Base-by-base conservation (phyloP, 2,329 filamentous ascomycete species). In the Alternaria dauci region DNA sequence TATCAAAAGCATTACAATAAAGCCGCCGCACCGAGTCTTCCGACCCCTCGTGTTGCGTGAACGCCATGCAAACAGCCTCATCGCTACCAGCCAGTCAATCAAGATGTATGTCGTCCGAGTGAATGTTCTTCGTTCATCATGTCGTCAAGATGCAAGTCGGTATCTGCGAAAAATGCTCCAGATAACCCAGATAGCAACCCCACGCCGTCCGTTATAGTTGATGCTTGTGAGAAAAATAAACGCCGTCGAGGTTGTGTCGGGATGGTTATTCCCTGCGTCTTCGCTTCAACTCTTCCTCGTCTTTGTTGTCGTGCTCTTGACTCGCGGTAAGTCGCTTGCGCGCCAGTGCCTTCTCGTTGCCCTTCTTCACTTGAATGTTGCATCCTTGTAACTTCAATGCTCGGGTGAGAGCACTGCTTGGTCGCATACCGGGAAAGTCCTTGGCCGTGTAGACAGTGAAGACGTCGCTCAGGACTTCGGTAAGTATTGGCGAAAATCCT, bases 361-460 rank as follows among this genome's bases (percentile, higher is more conserved):
- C 92, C 75, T 94, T 95, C 81, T 94, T 94, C 63, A 94, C 91
- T 36, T 91, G 91, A 62, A 95, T 93, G 51, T 93, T 88, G 71
- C 92, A 92, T 4, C 92, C 92, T 78, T 94, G 92, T 70, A 91
- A 84, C 76, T 92, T 92, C 58, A 95, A 81, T 32, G 86, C 84
- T 75, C 91, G 91, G 1, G 92, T 92, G 38, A 95, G 79, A 18
- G 85, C 82, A 26, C 90, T 93, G 75, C 90, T 93, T 1, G 91
- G 88, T 58, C 89, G 84, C 91, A 95, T 95, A 6, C 92, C 92
- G 0, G 91, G 91, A 61, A 95, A 95, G 73, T 94, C 91, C 75
- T 94, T 95, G 43, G 92, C 92, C 43, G 90, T 93, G 76, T 90
- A 94, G 8, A 94, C 91, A 12, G 86, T 88, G 72, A 95, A 94